Conservation (phyloP, 1,139 yeast species). For the Zygotorulaspora mrakii region DNA sequence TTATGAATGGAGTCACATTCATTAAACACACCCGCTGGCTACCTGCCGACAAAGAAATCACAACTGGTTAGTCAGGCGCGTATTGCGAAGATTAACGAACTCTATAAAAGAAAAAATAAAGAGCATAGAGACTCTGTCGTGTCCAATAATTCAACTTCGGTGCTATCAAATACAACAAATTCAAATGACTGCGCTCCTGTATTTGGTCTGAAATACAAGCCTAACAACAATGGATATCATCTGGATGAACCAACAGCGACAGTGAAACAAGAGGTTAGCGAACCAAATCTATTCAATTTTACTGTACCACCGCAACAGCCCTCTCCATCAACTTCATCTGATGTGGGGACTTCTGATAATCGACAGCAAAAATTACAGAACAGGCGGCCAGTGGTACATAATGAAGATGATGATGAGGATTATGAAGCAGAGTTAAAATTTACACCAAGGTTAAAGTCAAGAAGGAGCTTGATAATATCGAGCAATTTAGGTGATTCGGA, state of each 20-base stretch:
- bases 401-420: slow-evolving; percentile 20
- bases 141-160: slow-evolving; percentile 27
- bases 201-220: slow-evolving; percentile 7
- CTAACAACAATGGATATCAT: slow-evolving; percentile 5
- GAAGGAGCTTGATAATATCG: slow-evolving; percentile 19
- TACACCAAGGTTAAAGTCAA: slow-evolving; percentile 25
- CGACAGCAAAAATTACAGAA: not conserved
- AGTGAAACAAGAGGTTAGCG: slow-evolving; percentile 13
- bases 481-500: slow-evolving; percentile 7
- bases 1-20: slow-evolving; percentile 16
- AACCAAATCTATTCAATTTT: slow-evolving; percentile 12
- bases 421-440: slow-evolving; percentile 22
- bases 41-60: slow-evolving; percentile 23
- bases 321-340: slow-evolving; percentile 5
- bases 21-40: slow-evolving; percentile 13
- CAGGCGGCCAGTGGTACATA: not conserved
- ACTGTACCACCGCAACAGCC: slow-evolving; percentile 5
- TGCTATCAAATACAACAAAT: slow-evolving; percentile 11
- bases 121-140: slow-evolving; percentile 24
- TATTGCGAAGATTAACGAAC: slow-evolving; percentile 23
- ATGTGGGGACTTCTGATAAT: not conserved
- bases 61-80: slow-evolving; percentile 22
- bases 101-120: slow-evolving; percentile 21
- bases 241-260: slow-evolving; percentile 13
- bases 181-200: slow-evolving; percentile 13